Evolutionary conservation across 768 basidiomycete genomes (phyloP).

Genomic region (Tubosaeta sp.): DNA sequence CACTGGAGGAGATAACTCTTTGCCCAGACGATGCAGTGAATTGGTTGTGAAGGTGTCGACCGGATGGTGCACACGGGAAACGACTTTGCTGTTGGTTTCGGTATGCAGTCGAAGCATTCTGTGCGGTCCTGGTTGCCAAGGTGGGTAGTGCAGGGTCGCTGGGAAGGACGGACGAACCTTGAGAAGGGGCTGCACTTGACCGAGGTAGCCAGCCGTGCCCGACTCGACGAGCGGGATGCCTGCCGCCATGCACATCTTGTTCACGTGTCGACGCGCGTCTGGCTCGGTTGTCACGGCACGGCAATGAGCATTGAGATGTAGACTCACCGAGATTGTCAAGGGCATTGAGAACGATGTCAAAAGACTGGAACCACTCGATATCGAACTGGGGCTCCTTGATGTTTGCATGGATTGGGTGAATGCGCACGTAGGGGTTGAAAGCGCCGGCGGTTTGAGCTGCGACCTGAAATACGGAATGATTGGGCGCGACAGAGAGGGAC

Average conservation of each 20-base stretch:
- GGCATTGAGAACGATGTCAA: conserved; percentile 93
- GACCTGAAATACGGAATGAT: conserved; percentile 41
- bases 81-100: conserved; percentile 88
- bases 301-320: neutral
- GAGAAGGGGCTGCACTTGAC: conserved; percentile 91
- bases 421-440: conserved; percentile 85
- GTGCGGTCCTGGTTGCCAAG: conserved; percentile 58
- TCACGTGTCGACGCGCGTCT: conserved; percentile 95
- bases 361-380: conserved; percentile 83
- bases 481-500: neutral
- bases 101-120: conserved; percentile 96
- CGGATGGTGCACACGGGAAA: conserved; percentile 98
- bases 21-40: conserved; percentile 99
- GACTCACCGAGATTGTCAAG: conserved; percentile 88
- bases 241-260: conserved; percentile 96
- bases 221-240: conserved; percentile 89
- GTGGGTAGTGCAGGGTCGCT: neutral
- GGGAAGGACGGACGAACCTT: conserved; percentile 48
- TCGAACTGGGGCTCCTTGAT: conserved; percentile 93
- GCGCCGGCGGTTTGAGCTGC: conserved; percentile 77
- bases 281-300: neutral
- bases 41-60: conserved; percentile 93
- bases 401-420: conserved; percentile 89
- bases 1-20: conserved; percentile 94
- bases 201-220: conserved; percentile 94